These are phyloP conservation scores for Mycosphaerella sp. DNA, from an alignment of 2,329 filamentous ascomycete species.

Conservation along the genomic window DNA sequence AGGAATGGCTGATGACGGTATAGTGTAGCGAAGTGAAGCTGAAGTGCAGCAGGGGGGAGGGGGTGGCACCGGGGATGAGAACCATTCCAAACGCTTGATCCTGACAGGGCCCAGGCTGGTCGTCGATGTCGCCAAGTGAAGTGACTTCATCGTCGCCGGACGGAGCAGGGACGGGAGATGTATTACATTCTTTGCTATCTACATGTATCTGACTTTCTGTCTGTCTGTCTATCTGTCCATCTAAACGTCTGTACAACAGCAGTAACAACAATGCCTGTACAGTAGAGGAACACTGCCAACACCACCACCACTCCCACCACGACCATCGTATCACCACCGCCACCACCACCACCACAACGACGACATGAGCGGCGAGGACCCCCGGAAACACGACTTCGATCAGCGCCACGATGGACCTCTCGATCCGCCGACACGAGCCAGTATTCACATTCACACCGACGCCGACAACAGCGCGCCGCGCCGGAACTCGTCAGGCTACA, in stretches of 20 bases:
- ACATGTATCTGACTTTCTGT: too few species aligned
- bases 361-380: conserved; percentile 21
- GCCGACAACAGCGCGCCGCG: background rate
- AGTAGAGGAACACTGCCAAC: background rate
- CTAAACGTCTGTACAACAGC: background rate
- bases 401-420: conserved; percentile 32
- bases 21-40: too few species aligned
- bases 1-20: background rate
- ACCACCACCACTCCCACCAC: background rate
- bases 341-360: background rate
- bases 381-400: conserved; percentile 32
- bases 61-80: too few species aligned
- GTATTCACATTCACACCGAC: conserved; percentile 11
- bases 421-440: conserved; percentile 17
- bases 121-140: too few species aligned
- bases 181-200: too few species aligned
- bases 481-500: background rate
- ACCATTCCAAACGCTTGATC: too few species aligned
- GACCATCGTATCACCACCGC: background rate
- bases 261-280: background rate
- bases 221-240: too few species aligned
- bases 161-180: too few species aligned
- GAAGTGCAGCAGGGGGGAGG: too few species aligned
- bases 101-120: too few species aligned
- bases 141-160: too few species aligned